Evolutionary conservation across 1,284 basidiomycete genomes (phyloP).

Genomic region (Sporisorium scitamineum): DNA sequence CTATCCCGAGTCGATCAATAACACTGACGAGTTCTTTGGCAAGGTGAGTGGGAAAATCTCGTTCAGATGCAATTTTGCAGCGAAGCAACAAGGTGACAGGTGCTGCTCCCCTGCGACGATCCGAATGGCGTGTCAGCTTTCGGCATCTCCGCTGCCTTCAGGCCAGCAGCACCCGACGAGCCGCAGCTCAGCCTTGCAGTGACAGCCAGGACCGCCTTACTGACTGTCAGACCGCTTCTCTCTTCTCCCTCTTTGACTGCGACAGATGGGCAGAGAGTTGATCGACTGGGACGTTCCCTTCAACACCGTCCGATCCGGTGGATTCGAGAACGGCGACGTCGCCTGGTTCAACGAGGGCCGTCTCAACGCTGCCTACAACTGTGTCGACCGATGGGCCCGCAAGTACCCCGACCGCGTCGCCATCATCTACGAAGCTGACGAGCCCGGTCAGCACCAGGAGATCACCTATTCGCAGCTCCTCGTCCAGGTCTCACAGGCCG

Average conservation of each 20-base stretch:
- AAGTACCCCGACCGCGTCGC: conserved; percentile 91
- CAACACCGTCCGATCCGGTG: conserved; percentile 85
- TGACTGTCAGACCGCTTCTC: neutral
- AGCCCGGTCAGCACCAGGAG: conserved; percentile 82
- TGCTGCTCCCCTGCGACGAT: neutral
- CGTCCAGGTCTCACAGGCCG: conserved; percentile 81
- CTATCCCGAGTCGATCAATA: conserved; percentile 55
- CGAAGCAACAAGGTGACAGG: no score
- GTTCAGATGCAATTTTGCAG: no score
- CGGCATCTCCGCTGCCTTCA: neutral
- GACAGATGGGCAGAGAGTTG: conserved; percentile 82
- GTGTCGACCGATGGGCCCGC: conserved; percentile 95
- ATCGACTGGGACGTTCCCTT: conserved; percentile 93
- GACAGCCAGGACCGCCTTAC: neutral
- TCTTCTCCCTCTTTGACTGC: neutral
- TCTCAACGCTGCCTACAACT: conserved; percentile 88
- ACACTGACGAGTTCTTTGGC: conserved; percentile 61
- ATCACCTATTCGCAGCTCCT: conserved; percentile 86
- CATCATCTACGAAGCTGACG: conserved; percentile 98
- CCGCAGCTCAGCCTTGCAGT: no score
- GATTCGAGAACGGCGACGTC: conserved; percentile 87
- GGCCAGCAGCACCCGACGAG: neutral
- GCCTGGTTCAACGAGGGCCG: conserved; percentile 81
- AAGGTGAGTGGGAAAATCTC: conserved; percentile 49
- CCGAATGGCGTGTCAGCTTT: neutral